A percentile compares a stretch with the other conserved stretches of the same genome.
Evolutionary conservation across 192 early-diverging fungal species (phyloP).

Genomic region (Coemansia sp.): DNA sequence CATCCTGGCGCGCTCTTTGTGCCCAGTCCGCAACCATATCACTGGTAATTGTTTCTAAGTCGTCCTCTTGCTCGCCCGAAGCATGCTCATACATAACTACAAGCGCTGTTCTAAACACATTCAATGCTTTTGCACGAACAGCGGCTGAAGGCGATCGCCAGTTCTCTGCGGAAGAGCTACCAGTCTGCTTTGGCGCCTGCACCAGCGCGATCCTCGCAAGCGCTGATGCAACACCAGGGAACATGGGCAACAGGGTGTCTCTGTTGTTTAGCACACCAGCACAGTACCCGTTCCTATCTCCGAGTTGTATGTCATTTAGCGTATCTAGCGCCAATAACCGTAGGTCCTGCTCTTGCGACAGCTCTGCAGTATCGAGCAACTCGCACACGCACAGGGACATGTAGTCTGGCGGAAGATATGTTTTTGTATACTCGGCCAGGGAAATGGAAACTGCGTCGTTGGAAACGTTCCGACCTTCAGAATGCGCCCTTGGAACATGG

Average conservation of each 20-base stretch:
- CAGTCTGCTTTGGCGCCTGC: conserved; percentile 13
- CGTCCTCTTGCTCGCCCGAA: background rate
- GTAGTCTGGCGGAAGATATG: conserved; percentile 30
- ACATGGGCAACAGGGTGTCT: conserved; percentile 1
- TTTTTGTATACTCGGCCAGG: conserved; percentile 13
- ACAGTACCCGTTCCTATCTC: background rate
- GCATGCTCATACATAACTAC: conserved; percentile 5
- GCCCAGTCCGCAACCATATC: conserved; percentile 15
- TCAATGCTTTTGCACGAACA: conserved; percentile 24
- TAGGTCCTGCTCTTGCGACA: conserved; percentile 16
- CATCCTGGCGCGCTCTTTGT: conserved; percentile 10
- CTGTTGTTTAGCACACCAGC: conserved; percentile 5
- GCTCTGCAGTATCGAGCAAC: conserved; percentile 42
- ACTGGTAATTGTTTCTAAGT: background rate
- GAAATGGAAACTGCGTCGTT: background rate
- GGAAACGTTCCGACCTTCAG: background rate
- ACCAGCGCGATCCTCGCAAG: conserved; percentile 33
- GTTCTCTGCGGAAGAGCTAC: background rate
- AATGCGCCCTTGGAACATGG: conserved; percentile 19
- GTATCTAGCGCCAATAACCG: conserved; percentile 23
- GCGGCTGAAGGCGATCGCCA: conserved; percentile 14
- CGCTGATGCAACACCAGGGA: conserved; percentile 40
- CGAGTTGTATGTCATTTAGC: conserved; percentile 7
- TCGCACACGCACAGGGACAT: conserved; percentile 29
- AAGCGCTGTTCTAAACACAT: conserved; percentile 11